Evolutionary conservation across 1,284 basidiomycete genomes (phyloP).

Genomic region (Pholiota adiposa): DNA sequence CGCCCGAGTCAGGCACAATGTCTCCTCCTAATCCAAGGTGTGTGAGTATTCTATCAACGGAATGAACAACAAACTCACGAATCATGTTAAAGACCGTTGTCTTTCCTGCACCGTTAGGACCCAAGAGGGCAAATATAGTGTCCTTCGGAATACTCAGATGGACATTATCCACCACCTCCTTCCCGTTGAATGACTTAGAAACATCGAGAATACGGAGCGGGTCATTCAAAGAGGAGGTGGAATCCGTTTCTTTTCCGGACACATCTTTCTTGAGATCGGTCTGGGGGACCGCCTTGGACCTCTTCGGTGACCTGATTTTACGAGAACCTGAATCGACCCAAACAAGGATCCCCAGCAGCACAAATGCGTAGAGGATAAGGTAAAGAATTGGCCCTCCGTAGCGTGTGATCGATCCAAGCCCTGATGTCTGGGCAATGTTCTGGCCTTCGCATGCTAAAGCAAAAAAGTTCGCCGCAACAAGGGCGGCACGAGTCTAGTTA

Average conservation of each 20-base stretch:
- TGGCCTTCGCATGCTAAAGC: slow-evolving; percentile 70
- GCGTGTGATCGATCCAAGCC: slow-evolving; percentile 55
- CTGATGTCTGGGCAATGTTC: slow-evolving; percentile 46
- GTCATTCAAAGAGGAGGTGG: slow-evolving; percentile 47
- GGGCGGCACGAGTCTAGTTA: slow-evolving; percentile 58
- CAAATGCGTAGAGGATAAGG: slow-evolving; percentile 51
- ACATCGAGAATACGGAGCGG: slow-evolving; percentile 67
- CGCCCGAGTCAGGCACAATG: slow-evolving; percentile 62
- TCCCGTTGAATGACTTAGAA: slow-evolving; percentile 62
- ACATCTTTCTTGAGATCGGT: slow-evolving; percentile 25
- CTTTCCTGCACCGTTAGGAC: slow-evolving; percentile 84
- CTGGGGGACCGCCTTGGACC: not conserved
- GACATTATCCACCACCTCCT: slow-evolving; percentile 74
- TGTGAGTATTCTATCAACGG: not conserved
- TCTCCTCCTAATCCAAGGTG: slow-evolving; percentile 43
- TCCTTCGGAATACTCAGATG: slow-evolving; percentile 71
- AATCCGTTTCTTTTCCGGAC: slow-evolving; percentile 21
- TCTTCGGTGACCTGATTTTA: slow-evolving; percentile 5
- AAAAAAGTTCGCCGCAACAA: slow-evolving; percentile 80
- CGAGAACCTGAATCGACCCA: slow-evolving; percentile 40
- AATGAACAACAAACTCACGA: slow-evolving; percentile 37
- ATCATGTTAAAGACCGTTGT: slow-evolving; percentile 81
- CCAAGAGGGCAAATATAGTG: slow-evolving; percentile 74
- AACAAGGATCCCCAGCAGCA: slow-evolving; percentile 37
- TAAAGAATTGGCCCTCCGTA: slow-evolving; percentile 81